phyloP scores from a whole-genome alignment of 2,329 filamentous ascomycete genomes.

The Albophoma yamanashiensis region DNA sequence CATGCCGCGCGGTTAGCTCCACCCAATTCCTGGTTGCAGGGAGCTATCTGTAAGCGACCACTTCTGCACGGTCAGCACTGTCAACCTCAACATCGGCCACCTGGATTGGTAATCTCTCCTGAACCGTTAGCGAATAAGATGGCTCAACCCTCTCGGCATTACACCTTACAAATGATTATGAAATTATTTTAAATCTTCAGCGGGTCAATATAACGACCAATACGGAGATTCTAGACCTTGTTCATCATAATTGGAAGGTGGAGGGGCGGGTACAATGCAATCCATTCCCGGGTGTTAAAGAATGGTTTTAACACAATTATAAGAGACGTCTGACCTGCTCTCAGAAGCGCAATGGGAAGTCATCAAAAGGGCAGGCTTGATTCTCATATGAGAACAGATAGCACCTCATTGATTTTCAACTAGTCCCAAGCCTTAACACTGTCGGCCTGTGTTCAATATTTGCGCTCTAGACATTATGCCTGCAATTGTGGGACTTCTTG shows the following conservation, averaged over 20 bases:
- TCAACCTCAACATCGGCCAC: background rate
- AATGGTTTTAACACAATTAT: no score
- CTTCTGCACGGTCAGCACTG: background rate
- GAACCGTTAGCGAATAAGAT: background rate
- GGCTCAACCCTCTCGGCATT: background rate
- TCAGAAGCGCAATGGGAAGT: no score
- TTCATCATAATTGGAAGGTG: no score
- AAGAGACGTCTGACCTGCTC: no score
- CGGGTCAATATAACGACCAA: background rate
- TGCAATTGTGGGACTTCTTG: background rate
- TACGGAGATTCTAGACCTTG: background rate
- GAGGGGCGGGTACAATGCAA: no score
- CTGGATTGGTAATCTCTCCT: background rate
- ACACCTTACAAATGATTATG: background rate
- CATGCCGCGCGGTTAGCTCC: background rate
- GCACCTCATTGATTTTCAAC: no score
- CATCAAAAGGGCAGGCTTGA: no score
- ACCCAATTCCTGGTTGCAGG: background rate
- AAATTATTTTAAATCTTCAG: background rate
- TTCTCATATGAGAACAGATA: no score
- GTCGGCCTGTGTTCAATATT: background rate
- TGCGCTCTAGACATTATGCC: background rate
- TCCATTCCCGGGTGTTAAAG: no score
- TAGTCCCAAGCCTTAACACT: background rate
- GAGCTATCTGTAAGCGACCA: background rate